Conservation (phyloP, 1,284 basidiomycete species). For the Schizophyllum commune region DNA sequence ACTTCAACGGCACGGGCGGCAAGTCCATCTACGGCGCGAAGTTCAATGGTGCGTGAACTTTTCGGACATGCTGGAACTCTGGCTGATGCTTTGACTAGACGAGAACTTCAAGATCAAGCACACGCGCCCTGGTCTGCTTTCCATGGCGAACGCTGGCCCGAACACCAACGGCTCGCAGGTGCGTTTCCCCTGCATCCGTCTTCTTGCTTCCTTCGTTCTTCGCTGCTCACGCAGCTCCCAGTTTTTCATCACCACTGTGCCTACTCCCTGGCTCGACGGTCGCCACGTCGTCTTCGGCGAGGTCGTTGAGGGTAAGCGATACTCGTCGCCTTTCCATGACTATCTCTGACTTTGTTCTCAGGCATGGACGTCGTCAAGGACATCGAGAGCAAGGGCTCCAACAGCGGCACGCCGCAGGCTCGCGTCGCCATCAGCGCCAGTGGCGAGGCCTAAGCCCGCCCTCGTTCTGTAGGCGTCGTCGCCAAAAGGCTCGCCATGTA, state of each 20-base stretch:
- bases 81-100: conserved; percentile 31
- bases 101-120: conserved; percentile 85
- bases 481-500: too few species aligned
- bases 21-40: conserved; percentile 90
- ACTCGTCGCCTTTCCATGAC: too few species aligned
- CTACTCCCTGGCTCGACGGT: conserved; percentile 60
- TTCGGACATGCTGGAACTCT: background rate
- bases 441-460: conserved; percentile 39
- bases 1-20: conserved; percentile 80
- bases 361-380: conserved; percentile 43
- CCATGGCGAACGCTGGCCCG: conserved; percentile 82
- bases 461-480: too few species aligned
- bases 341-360: too few species aligned
- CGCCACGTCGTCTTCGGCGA: conserved; percentile 81
- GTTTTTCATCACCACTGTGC: conserved; percentile 79
- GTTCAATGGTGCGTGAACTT: conserved; percentile 46
- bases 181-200: background rate
- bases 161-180: conserved; percentile 54
- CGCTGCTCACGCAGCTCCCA: conserved; percentile 31
- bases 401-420: conserved; percentile 37
- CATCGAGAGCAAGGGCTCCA: conserved; percentile 55
- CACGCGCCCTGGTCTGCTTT: conserved; percentile 75
- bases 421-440: conserved; percentile 44
- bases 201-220: background rate
- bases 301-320: conserved; percentile 43